Percentiles rank a stretch among this genome's conserved stretches.
These are phyloP conservation scores for Aspergillus panamensis DNA, from an alignment of 495 filamentous ascomycete species.

Conservation along the genomic window DNA sequence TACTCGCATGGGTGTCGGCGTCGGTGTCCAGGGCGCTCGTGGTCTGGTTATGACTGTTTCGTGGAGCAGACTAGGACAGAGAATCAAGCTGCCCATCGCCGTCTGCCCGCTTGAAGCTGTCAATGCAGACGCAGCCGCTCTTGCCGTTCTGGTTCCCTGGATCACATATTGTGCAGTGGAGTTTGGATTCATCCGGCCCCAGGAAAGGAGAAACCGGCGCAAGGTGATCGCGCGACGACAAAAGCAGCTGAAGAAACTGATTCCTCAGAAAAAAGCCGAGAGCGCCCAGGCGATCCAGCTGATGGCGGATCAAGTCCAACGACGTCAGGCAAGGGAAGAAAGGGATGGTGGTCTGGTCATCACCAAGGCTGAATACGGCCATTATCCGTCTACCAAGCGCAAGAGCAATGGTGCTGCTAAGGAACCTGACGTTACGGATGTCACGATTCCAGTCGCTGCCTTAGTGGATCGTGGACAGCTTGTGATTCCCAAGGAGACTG, in stretches of 20 bases:
- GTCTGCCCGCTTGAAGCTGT: conserved; percentile 37
- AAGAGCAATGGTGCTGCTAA: conserved; percentile 17
- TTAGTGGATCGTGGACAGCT: conserved; percentile 48
- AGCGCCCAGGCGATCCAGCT: conserved; percentile 51
- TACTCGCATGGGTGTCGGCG: conserved; percentile 39
- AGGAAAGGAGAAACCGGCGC: conserved; percentile 35
- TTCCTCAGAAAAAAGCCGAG: conserved; percentile 43
- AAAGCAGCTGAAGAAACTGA: conserved; percentile 37
- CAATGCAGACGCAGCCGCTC: conserved; percentile 34
- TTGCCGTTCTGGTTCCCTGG: conserved; percentile 47
- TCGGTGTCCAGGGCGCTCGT: conserved; percentile 31
- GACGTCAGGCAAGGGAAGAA: conserved; percentile 42
- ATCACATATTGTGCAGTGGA: conserved; percentile 49
- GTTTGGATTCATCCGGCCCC: conserved; percentile 43
- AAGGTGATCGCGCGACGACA: conserved; percentile 36
- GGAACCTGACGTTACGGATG: conserved; percentile 39
- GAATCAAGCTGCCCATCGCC: conserved; percentile 38
- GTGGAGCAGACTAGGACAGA: conserved; percentile 44
- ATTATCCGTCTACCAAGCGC: conserved; percentile 28
- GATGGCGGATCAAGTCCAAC: conserved; percentile 48
- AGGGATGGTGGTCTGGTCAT: conserved; percentile 38
- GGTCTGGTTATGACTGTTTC: conserved; percentile 40
- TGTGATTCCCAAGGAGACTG: conserved; percentile 37
- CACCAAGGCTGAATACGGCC: conserved; percentile 42
- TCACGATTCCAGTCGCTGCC: conserved; percentile 47